phyloP scores from a whole-genome alignment of 306 rosid species.

The Prunus davidiana region DNA sequence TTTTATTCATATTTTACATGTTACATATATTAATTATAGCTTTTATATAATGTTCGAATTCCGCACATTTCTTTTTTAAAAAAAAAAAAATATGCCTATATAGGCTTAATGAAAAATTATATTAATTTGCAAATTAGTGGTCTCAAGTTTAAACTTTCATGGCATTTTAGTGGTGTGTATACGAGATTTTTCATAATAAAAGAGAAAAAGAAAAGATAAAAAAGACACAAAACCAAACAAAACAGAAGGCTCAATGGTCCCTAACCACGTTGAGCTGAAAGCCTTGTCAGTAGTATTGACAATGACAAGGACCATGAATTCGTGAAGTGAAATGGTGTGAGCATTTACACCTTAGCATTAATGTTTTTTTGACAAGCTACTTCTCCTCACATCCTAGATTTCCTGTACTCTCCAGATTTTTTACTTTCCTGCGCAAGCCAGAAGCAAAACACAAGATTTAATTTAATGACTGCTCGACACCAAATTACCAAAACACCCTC shows the following conservation, averaged over 20 bases:
- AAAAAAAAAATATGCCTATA: too few species aligned
- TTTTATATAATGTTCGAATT: too few species aligned
- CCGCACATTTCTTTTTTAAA: too few species aligned
- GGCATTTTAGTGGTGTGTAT: accelerated
- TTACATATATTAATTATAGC: too few species aligned
- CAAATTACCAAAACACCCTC: constrained; percentile 13
- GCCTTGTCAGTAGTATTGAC: neutral
- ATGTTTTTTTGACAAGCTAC: neutral
- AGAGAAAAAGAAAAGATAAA: too few species aligned
- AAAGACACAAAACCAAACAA: neutral
- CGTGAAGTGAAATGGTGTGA: neutral
- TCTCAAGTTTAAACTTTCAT: too few species aligned
- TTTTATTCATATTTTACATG: too few species aligned
- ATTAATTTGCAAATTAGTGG: accelerated
- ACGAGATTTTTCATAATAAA: too few species aligned
- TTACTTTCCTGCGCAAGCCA: constrained; percentile 42
- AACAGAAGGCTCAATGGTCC: neutral
- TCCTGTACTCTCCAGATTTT: constrained; percentile 30
- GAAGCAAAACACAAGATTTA: constrained; percentile 29
- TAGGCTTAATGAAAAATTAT: too few species aligned
- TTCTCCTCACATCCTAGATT: constrained; percentile 27
- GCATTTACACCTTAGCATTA: neutral
- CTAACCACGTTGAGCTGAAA: neutral
- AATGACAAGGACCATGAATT: neutral
- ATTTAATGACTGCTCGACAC: constrained; percentile 11